Percentiles rank a stretch among this genome's conserved stretches.
phyloP scores from a whole-genome alignment of 2,329 filamentous ascomycete genomes.

The Metarhizium sp. region DNA sequence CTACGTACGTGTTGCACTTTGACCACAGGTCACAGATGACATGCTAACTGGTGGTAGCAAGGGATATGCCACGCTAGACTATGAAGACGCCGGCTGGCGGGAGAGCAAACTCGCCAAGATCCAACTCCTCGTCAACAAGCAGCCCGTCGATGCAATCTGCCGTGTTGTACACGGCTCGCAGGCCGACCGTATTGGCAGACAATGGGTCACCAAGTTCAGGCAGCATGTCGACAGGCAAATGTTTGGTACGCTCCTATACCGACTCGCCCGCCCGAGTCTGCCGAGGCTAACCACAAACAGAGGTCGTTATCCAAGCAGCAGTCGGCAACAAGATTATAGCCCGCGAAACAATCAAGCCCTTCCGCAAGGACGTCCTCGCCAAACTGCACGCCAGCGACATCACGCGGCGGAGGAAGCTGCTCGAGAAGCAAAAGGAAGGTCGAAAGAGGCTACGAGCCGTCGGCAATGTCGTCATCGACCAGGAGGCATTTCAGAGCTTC shows the following conservation, averaged over 20 bases:
- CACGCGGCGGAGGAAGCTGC: conserved; percentile 68
- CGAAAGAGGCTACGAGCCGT: conserved; percentile 76
- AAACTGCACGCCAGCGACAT: conserved; percentile 92
- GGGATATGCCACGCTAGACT: conserved; percentile 92
- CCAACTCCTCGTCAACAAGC: conserved; percentile 87
- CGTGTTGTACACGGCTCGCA: conserved; percentile 79
- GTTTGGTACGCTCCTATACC: conserved; percentile 45
- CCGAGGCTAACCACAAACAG: conserved; percentile 25
- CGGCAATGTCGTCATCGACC: conserved; percentile 92
- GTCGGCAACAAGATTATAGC: conserved; percentile 77
- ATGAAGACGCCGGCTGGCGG: conserved; percentile 89
- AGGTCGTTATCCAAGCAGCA: conserved; percentile 88
- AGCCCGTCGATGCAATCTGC: conserved; percentile 88
- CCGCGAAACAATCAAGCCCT: conserved; percentile 90
- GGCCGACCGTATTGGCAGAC: conserved; percentile 66
- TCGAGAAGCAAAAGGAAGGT: conserved; percentile 96
- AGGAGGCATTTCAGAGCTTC: conserved; percentile 91
- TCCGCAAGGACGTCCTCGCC: conserved; percentile 86
- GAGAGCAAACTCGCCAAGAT: conserved; percentile 75
- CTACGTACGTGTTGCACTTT: conserved; percentile 40
- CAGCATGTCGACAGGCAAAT: conserved; percentile 94
- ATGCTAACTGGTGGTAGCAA: conserved; percentile 38
- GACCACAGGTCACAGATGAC: background rate
- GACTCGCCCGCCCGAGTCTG: background rate
- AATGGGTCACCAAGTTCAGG: conserved; percentile 95